Evolutionary conservation across 192 early-diverging fungal genomes (phyloP).

Genomic region (Backusella liffmaniae): DNA sequence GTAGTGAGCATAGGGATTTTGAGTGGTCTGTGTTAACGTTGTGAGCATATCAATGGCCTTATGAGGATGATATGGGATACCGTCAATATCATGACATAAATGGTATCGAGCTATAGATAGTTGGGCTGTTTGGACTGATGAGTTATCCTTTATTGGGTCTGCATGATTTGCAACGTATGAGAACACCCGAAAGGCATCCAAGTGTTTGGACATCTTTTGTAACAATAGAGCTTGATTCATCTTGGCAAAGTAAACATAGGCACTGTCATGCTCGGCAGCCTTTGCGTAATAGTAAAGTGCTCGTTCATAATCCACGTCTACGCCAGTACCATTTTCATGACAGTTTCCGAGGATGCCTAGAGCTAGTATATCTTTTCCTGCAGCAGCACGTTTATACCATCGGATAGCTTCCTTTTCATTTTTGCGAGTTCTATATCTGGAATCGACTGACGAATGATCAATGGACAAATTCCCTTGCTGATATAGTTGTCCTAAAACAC

Average conservation of each 20-base stretch:
- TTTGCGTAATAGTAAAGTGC: conserved; percentile 35
- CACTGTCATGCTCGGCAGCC: conserved; percentile 23
- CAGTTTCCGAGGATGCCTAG: conserved; percentile 32
- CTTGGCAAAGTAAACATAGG: conserved; percentile 20
- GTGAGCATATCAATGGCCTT: conserved; percentile 22
- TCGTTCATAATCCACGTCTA: conserved; percentile 19
- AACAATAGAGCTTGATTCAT: conserved; percentile 28
- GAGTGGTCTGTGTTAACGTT: background rate
- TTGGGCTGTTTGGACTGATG: conserved; percentile 14
- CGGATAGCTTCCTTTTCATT: conserved; percentile 30
- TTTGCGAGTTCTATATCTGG: conserved; percentile 10
- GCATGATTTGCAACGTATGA: conserved; percentile 1
- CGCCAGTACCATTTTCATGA: conserved; percentile 40
- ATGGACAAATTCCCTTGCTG: conserved; percentile 10
- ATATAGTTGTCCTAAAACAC: conserved; percentile 34
- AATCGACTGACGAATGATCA: background rate
- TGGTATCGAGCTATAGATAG: conserved; percentile 36
- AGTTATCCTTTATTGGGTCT: background rate
- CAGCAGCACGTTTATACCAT: conserved; percentile 41
- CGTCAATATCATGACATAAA: conserved; percentile 25
- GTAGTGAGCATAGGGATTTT: conserved; percentile 26
- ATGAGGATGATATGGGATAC: conserved; percentile 11
- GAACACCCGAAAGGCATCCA: conserved; percentile 29
- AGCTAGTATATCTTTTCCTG: conserved; percentile 31
- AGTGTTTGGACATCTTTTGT: conserved; percentile 25